phyloP scores from a whole-genome alignment of 768 basidiomycete genomes.

The Boletus pseudopeckii region DNA sequence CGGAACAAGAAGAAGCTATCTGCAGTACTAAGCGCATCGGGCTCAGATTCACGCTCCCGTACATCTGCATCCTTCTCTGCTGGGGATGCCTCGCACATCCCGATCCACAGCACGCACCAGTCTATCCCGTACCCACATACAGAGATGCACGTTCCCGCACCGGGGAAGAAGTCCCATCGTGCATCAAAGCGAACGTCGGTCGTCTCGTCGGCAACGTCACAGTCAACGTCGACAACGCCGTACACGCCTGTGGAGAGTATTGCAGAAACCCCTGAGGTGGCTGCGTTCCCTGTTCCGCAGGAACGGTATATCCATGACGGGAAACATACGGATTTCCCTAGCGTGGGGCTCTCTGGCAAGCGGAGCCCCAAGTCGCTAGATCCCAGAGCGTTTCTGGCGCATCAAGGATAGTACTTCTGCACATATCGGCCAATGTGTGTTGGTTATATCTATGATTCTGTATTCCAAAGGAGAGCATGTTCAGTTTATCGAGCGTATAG shows the following conservation, averaged over 20 bases:
- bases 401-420: constrained; percentile 5
- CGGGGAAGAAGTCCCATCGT: constrained; percentile 19
- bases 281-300: constrained; percentile 26
- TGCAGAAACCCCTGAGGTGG: constrained; percentile 24
- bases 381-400: constrained; percentile 40
- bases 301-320: constrained; percentile 32
- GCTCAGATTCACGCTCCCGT: constrained; percentile 60
- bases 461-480: background rate
- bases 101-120: constrained; percentile 25
- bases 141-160: constrained; percentile 25
- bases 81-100: constrained; percentile 15
- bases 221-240: constrained; percentile 45
- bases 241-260: constrained; percentile 34
- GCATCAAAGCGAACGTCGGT: constrained; percentile 32
- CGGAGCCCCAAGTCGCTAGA: constrained; percentile 35
- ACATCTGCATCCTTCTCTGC: constrained; percentile 50
- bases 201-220: constrained; percentile 41
- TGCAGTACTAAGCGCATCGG: constrained; percentile 33
- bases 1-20: constrained; percentile 31
- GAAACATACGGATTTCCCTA: constrained; percentile 34
- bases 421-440: background rate
- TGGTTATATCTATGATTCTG: background rate
- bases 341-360: constrained; percentile 34
- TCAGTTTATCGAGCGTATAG: background rate
- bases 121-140: constrained; percentile 27